These are phyloP conservation scores for Pseudonitzschia multiseries DNA, from an alignment of 108 stramenopile species.

Conservation along the genomic window DNA sequence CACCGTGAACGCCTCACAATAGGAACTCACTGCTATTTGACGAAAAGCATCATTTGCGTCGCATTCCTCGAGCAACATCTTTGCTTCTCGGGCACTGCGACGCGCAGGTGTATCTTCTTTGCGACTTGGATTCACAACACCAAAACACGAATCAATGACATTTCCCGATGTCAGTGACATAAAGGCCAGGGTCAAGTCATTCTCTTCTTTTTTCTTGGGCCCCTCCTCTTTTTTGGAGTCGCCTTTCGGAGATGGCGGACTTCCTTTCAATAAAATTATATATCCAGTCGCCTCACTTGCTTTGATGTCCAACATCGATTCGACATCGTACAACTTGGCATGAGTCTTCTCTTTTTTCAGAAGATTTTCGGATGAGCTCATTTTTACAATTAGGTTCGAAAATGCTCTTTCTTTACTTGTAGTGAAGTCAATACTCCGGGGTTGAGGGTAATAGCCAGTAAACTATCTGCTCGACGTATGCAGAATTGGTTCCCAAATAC, in stretches of 20 bases:
- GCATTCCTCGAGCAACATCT: slow-evolving; percentile 36
- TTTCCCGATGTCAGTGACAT: slow-evolving; percentile 60
- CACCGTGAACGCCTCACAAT: slow-evolving; percentile 35
- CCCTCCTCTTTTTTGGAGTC: slow-evolving; percentile 9
- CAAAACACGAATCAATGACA: slow-evolving; percentile 65
- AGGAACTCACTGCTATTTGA: slow-evolving; percentile 41
- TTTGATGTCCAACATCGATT: slow-evolving; percentile 34
- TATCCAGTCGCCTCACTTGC: slow-evolving; percentile 35
- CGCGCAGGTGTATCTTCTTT: slow-evolving; percentile 27
- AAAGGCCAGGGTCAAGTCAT: slow-evolving; percentile 36
- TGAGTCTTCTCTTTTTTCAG: slow-evolving; percentile 14
- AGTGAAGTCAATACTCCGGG: no score
- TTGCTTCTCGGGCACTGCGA: slow-evolving; percentile 27
- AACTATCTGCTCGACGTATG: no score
- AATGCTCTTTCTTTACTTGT: background rate
- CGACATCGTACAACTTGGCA: slow-evolving; percentile 40
- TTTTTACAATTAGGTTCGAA: background rate
- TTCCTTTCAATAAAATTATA: slow-evolving; percentile 32
- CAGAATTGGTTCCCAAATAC: no score
- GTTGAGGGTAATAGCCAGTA: no score
- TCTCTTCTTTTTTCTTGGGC: slow-evolving; percentile 15
- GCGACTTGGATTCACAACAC: slow-evolving; percentile 22
- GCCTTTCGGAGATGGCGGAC: background rate
- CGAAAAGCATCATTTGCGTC: slow-evolving; percentile 31
- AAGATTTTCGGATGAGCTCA: slow-evolving; percentile 20